A percentile compares a stretch with the other conserved stretches of the same genome.
Conservation (phyloP, 495 filamentous ascomycete species). For the Daldinia vernicosa region DNA sequence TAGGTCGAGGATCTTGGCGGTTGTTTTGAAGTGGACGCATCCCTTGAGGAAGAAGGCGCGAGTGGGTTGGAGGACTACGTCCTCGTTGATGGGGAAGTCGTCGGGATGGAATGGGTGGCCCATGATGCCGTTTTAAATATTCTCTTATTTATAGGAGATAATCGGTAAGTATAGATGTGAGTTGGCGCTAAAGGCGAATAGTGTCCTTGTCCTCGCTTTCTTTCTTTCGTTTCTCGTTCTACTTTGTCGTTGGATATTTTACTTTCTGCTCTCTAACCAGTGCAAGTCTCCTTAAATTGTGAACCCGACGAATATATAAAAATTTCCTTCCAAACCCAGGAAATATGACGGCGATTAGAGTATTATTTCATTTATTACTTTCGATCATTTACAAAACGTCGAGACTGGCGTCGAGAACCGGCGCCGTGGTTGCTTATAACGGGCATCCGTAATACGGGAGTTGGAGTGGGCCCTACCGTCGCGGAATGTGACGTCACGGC, state of each 20-base stretch:
- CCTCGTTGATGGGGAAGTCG: constrained; percentile 46
- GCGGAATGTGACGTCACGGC: constrained; percentile 44
- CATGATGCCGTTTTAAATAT: constrained; percentile 25
- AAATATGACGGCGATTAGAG: neutral
- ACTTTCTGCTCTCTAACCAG: too few relatives aligned
- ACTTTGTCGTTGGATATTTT: too few relatives aligned
- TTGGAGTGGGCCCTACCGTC: constrained; percentile 12
- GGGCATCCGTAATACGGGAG: constrained; percentile 27
- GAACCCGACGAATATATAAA: neutral
- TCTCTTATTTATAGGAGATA: neutral
- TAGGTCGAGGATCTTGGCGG: constrained; percentile 39
- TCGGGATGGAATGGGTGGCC: constrained; percentile 45
- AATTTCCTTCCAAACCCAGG: neutral
- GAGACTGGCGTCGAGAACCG: constrained; percentile 4
- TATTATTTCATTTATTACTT: neutral
- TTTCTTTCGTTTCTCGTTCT: too few relatives aligned
- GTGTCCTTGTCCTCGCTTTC: too few relatives aligned
- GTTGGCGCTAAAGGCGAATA: too few relatives aligned
- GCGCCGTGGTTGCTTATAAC: constrained; percentile 28
- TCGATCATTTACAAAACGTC: neutral
- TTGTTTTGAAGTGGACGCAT: constrained; percentile 45
- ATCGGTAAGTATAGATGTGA: neutral
- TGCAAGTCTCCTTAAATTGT: neutral
- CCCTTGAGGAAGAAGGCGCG: constrained; percentile 41
- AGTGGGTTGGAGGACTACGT: constrained; percentile 34